Conservation (phyloP, 2,329 filamentous ascomycete genomes). For the Aaosphaeria pasadenensis region DNA sequence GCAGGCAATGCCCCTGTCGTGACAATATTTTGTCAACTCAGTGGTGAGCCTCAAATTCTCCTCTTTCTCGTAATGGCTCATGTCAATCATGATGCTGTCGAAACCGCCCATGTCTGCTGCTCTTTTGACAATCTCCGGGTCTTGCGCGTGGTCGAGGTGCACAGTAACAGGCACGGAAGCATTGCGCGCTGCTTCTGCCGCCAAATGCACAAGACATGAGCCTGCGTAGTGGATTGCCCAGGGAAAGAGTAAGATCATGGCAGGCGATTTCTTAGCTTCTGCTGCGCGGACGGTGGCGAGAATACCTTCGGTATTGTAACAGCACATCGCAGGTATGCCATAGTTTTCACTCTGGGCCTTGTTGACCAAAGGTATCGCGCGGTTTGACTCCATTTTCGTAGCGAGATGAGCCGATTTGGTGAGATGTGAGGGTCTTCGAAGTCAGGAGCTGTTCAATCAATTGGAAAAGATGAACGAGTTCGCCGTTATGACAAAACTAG, state of each 20-base stretch:
- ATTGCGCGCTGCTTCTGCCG: slow-evolving; percentile 40
- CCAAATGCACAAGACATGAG: slow-evolving; percentile 43
- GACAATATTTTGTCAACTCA: slow-evolving; percentile 58
- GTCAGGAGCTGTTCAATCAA: too few relatives aligned
- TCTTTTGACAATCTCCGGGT: slow-evolving; percentile 34
- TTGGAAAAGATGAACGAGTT: too few relatives aligned
- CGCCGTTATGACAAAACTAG: too few relatives aligned
- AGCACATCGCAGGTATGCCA: slow-evolving; percentile 58
- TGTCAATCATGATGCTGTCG: slow-evolving; percentile 72
- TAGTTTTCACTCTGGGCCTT: slow-evolving; percentile 53
- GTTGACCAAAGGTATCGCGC: slow-evolving; percentile 46
- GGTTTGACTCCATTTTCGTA: slow-evolving; percentile 9
- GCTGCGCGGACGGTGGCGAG: slow-evolving; percentile 67
- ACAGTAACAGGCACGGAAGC: slow-evolving; percentile 39
- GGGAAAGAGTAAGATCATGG: slow-evolving; percentile 72
- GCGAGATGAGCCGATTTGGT: too few relatives aligned
- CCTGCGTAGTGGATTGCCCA: slow-evolving; percentile 69
- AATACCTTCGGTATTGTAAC: slow-evolving; percentile 69
- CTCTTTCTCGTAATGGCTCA: slow-evolving; percentile 65
- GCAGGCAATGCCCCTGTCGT: slow-evolving; percentile 59
- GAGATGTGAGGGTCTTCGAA: too few relatives aligned
- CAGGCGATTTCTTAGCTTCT: slow-evolving; percentile 63
- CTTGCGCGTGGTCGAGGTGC: slow-evolving; percentile 43
- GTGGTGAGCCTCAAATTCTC: slow-evolving; percentile 62
- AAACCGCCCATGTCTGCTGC: slow-evolving; percentile 50